A percentile compares a stretch with the other conserved stretches of the same genome.
Evolutionary conservation across 768 basidiomycete genomes (phyloP).

Genomic region (Xerocomus potaroensis): DNA sequence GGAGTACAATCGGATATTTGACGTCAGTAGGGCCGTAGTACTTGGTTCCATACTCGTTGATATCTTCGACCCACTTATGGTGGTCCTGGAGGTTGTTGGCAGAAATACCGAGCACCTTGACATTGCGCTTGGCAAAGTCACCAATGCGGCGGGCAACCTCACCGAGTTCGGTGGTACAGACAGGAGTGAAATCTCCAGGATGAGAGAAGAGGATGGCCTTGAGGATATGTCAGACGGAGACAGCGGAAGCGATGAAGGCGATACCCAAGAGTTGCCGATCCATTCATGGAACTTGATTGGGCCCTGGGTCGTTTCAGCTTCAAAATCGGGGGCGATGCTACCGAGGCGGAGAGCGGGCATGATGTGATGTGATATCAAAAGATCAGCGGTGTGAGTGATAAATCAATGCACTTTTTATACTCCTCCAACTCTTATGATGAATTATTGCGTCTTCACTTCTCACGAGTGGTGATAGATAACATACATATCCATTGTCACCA

Average conservation of each 20-base stretch:
- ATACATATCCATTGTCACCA: conserved; percentile 14
- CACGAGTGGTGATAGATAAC: conserved; percentile 47
- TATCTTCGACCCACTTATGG: conserved; percentile 84
- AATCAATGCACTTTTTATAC: conserved; percentile 11
- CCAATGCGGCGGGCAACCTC: conserved; percentile 85
- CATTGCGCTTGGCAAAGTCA: conserved; percentile 83
- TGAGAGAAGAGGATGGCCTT: conserved; percentile 91
- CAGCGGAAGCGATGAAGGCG: conserved; percentile 14
- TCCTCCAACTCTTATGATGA: conserved; percentile 16
- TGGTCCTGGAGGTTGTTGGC: conserved; percentile 88
- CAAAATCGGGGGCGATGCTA: conserved; percentile 85
- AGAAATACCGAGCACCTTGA: conserved; percentile 92
- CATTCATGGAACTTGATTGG: conserved; percentile 90
- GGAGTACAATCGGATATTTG: conserved; percentile 81
- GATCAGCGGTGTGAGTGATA: neutral
- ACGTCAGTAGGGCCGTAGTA: conserved; percentile 69
- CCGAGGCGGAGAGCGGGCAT: conserved; percentile 72
- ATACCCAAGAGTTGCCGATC: conserved; percentile 85
- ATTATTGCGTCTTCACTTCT: conserved; percentile 60
- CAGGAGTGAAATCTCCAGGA: conserved; percentile 89
- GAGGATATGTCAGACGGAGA: neutral
- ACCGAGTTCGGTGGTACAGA: conserved; percentile 96
- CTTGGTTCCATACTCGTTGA: conserved; percentile 74
- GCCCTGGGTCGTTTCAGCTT: conserved; percentile 85
- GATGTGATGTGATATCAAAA: conserved; percentile 10